Evolutionary conservation across 2,329 filamentous ascomycete species (phyloP), one percentile per base, ranked within the genome.

Genomic region (Alternaria triticimaculans): DNA sequence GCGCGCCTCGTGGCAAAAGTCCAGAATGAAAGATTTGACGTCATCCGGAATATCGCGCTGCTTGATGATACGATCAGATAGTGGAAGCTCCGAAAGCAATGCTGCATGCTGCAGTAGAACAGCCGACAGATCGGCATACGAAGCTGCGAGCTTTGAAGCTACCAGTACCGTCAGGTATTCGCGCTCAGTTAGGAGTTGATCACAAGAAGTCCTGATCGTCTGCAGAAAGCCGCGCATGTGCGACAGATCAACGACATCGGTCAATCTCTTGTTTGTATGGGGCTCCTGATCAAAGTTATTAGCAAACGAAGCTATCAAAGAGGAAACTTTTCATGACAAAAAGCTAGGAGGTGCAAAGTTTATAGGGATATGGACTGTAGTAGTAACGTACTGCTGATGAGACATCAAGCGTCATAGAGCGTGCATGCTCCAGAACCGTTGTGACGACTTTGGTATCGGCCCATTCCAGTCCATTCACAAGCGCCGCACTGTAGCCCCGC

Each of bases 401-500:
- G 20, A 74, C 55, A 4, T 65, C 61, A 26, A 72, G 55, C 11
- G 61, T 65, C 69, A 73, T 64, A 15, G 59, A 63, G 37, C 69
- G 69, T 9, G 69, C 63, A 43, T 71, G 64, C 60, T 71, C 65
- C 20, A 70, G 63, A n/a, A 69, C 69, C 18, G 69, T 69, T 25
- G 66, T 72, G 48, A 74, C 65, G 46, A 87, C 87, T 77, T 91
- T 91, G 2, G 88, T 90, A 72, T 91, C 90, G 53, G 82, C 80
- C 69, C 87, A 90, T 55, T 89, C 85, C 11, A 92, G 74, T 33
- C 84, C 86, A 63, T 92, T 89, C 46, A 92, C 82, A 23, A 92
- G 79, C 2, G 87, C 88, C 6, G 90, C 82, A 70, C 88, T 90
- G 73, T 86, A 88, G 0, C 87, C 86, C n/a, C 81, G 78, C 0